Evolutionary conservation across 352 stramenopile genomes (phyloP).

Genomic region (Pythium oligandrum): DNA sequence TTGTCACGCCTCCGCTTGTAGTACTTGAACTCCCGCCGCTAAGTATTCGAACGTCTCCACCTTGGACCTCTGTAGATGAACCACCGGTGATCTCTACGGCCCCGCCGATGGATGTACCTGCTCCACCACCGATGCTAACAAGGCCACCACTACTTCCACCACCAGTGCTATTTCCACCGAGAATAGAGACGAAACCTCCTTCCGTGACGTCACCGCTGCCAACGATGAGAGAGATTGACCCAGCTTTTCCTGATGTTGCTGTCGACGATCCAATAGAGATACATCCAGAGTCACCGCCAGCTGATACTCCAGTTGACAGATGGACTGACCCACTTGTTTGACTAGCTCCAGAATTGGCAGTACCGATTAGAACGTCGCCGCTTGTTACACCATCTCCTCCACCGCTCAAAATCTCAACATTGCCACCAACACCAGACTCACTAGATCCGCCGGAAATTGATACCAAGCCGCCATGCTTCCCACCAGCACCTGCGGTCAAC

Average conservation of each 20-base stretch:
- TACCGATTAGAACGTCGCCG: conserved; percentile 20
- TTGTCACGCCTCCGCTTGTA: conserved; percentile 12
- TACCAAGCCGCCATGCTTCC: no score
- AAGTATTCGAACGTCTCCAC: conserved; percentile 3
- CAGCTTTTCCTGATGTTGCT: conserved; percentile 15
- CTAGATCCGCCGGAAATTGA: background rate
- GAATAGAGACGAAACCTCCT: conserved; percentile 15
- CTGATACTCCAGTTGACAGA: conserved; percentile 20
- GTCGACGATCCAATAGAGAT: conserved; percentile 22
- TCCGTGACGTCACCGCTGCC: conserved; percentile 9
- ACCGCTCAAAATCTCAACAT: conserved; percentile 19
- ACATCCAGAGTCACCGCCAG: conserved; percentile 19
- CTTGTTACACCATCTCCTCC: conserved; percentile 14
- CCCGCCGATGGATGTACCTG: conserved; percentile 2
- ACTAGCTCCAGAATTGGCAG: conserved; percentile 13
- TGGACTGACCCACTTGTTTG: conserved; percentile 21
- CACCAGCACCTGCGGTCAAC: conserved; percentile 13
- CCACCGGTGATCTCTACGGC: conserved; percentile 10
- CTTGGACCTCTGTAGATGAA: background rate
- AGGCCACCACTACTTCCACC: conserved; percentile 13
- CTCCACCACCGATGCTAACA: conserved; percentile 4
- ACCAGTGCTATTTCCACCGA: conserved; percentile 20
- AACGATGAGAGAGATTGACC: conserved; percentile 20
- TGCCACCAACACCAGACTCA: conserved; percentile 14
- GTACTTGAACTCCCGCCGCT: conserved; percentile 2